Base-by-base conservation (phyloP, 495 filamentous ascomycete genomes). In the Aspergillus mulundensis region DNA sequence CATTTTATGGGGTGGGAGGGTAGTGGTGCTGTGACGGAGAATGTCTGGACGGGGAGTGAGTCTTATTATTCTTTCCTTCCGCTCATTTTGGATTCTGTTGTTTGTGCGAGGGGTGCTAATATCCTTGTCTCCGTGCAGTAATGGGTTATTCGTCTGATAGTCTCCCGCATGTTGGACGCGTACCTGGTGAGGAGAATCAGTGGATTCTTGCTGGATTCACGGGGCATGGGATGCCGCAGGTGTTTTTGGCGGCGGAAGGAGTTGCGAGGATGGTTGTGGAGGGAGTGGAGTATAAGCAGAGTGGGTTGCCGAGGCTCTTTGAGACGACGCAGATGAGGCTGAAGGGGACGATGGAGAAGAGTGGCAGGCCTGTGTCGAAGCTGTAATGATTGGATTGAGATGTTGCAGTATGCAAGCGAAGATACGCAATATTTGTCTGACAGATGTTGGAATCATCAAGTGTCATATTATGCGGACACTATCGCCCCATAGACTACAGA, bases 31-130 rank as follows among this genome's bases (percentile, higher is more conserved):
- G 62, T 75, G 39, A 66, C 71, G 3, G 73, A 80, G 25, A 64
- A 66, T 1, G 70, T 80, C 2, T 84, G 80, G 81, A 79, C 77
- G 12, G 80, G 79, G 0, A 80, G 78, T 69, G 73, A 62, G 77
- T 19, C 36, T 15, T 19, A 19, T 6, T 18, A 25, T 12, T 32
- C 25, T 36, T n/a, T n/a, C n/a, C n/a, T n/a, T n/a, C n/a, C n/a
- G n/a, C n/a, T n/a, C n/a, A n/a, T n/a, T n/a, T n/a, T n/a, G n/a
- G n/a, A n/a, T n/a, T n/a, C n/a, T n/a, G n/a, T n/a, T n/a, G n/a
- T n/a, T n/a, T n/a, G n/a, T n/a, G n/a, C n/a, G n/a, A n/a, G n/a
- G 6, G 32, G 2, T 36, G 32, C 32, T 36, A 36, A 36, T 15
- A 10, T 14, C 3, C 5, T 14, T 36, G 12, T 15, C 12, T 36